phyloP scores from a whole-genome alignment of 2,329 filamentous ascomycete species.

The Colletotrichum scovillei region DNA sequence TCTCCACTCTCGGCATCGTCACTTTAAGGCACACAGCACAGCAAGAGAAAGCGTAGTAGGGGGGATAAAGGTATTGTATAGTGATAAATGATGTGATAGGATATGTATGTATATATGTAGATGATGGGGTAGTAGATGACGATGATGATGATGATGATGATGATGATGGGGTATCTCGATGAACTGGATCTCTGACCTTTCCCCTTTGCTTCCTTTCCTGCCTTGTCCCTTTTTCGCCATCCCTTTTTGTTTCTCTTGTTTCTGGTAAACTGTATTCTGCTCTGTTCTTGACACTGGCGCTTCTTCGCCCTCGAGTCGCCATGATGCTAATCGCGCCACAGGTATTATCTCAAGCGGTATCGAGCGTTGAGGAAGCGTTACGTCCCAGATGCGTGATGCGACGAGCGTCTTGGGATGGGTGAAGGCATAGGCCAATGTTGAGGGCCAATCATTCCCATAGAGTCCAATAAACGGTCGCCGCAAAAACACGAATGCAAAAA shows the following conservation, averaged over 20 bases:
- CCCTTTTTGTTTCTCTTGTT: background rate
- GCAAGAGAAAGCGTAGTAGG: background rate
- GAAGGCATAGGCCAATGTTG: background rate
- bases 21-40: background rate
- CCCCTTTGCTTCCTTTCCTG: background rate
- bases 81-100: background rate
- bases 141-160: background rate
- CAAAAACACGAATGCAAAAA: constrained; percentile 23
- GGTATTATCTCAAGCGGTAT: constrained; percentile 94
- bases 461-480: background rate
- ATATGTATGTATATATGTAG: background rate
- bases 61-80: background rate
- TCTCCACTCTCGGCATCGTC: background rate
- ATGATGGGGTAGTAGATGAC: constrained; percentile 2
- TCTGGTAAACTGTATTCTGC: background rate
- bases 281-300: background rate
- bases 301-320: background rate
- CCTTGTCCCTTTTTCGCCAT: background rate
- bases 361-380: constrained; percentile 87
- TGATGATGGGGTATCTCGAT: constrained; percentile 32
- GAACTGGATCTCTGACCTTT: constrained; percentile 23
- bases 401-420: background rate
- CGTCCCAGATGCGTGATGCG: constrained; percentile 42
- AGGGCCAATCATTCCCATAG: background rate
- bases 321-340: constrained; percentile 48